phyloP scores from a whole-genome alignment of 768 basidiomycete genomes.

The Dentipellis sp. region DNA sequence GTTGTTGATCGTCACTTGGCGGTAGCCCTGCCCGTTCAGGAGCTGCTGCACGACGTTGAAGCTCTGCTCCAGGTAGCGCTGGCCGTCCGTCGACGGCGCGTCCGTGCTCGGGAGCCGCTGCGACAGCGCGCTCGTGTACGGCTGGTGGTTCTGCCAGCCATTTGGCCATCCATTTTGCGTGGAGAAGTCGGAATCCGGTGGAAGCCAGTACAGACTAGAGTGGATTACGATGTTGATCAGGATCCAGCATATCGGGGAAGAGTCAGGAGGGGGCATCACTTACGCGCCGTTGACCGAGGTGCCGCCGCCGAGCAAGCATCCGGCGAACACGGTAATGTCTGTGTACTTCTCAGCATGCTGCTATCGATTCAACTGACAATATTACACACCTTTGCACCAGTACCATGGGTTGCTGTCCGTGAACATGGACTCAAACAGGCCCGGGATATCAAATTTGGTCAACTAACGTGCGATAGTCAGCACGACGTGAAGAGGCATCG shows the following conservation, averaged over 20 bases:
- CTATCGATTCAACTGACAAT: not conserved
- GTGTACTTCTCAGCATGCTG: not conserved
- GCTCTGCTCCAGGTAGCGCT: conserved; percentile 46
- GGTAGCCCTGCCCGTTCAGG: conserved; percentile 39
- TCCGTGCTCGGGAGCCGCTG: conserved; percentile 49
- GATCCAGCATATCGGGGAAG: not conserved
- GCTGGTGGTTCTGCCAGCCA: conserved; percentile 42
- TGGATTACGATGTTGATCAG: not conserved
- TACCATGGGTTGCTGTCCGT: conserved; percentile 45
- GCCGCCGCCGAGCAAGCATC: conserved; percentile 56
- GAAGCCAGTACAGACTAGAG: conserved; percentile 41
- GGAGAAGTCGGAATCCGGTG: conserved; percentile 43
- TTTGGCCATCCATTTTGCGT: conserved; percentile 41
- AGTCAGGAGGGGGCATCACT: conserved; percentile 15
- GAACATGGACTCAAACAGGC: conserved; percentile 60
- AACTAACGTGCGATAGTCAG: conserved; percentile 26
- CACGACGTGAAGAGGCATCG: conserved; percentile 5
- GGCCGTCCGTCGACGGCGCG: conserved; percentile 49
- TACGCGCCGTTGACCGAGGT: conserved; percentile 57
- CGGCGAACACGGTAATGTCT: conserved; percentile 56
- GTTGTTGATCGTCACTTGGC: conserved; percentile 44
- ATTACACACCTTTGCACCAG: conserved; percentile 48
- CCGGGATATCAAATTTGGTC: conserved; percentile 60
- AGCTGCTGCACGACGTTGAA: conserved; percentile 34
- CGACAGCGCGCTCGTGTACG: conserved; percentile 39